Base-by-base conservation (phyloP, 2,329 filamentous ascomycete genomes). In the Salinomyces thailandicus region DNA sequence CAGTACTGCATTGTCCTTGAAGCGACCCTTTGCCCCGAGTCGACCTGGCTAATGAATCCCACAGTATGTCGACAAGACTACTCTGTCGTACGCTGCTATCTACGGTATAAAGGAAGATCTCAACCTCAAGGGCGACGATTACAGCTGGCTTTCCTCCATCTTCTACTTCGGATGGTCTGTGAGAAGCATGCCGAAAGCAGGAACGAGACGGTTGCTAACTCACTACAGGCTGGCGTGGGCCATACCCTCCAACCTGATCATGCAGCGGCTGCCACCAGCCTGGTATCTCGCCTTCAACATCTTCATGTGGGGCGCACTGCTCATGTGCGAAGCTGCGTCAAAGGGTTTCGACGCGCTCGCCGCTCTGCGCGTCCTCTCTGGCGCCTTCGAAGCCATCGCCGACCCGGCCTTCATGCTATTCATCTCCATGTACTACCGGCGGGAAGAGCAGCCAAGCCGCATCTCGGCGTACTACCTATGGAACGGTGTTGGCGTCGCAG, bases 361-460 rank as follows among this genome's bases (percentile, higher is more conserved):
- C n/a, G 63, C 65, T 3, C 64, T 77, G 29, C 67, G 75, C 29
- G 71, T 71, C 17, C 60, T 78, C 4, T 66, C 72, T 2, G 75
- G 73, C 18, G 63, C 72, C 3, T 67, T 69, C 2, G 74, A 77
- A 54, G 70, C 73, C 1, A 70, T 68, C 36, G 61, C 69, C 2
- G 73, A 76, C 47, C 76, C 75, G 1, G 68, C 66, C 0, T 76
- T 79, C 41, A 76, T 80, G 64, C 56, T 81, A 2, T 73, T 80
- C 22, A 79, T 75, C 0, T 68, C 67, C 4, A 79, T 79, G 74
- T 81, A 74, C 69, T 75, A 78, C 46, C 78, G 75, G 1, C 64
- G 75, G 7, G 62, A 66, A 3, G 72, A 81, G 47, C 77, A 81
- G 47, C 75, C 77, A 0, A 62, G 73, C 2, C 63, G 75, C 1